A percentile compares a stretch with the other conserved stretches of the same genome.
These are phyloP conservation scores for Pseudogymnoascus sp. DNA, from an alignment of 2,329 filamentous ascomycete species.

Conservation along the genomic window DNA sequence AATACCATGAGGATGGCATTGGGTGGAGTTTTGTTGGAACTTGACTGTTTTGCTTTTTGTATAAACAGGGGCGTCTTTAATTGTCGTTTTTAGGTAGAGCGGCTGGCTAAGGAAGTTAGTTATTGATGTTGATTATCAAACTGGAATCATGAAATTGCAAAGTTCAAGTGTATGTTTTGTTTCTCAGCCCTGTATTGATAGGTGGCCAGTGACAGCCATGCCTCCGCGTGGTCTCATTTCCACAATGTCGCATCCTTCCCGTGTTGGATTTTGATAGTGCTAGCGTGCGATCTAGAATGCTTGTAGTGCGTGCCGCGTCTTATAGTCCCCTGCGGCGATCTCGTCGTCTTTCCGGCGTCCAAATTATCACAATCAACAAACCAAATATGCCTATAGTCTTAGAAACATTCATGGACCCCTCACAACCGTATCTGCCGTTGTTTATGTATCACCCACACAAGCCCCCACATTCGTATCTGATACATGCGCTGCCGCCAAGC, in stretches of 20 bases:
- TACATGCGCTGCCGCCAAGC: background rate
- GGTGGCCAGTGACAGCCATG: constrained; percentile 4
- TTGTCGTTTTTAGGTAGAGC: background rate
- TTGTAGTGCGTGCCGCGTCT: background rate
- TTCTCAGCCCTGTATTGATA: background rate
- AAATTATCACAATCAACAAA: constrained; percentile 5
- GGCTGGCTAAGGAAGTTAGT: background rate
- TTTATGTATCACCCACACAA: background rate
- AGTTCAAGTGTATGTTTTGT: background rate
- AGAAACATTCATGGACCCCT: background rate
- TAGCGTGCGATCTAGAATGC: background rate
- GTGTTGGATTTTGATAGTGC: background rate
- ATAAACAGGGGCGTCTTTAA: constrained; percentile 6
- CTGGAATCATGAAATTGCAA: background rate
- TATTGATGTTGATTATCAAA: background rate
- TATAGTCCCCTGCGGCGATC: background rate
- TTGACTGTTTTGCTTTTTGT: constrained; percentile 1
- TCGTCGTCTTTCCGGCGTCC: background rate
- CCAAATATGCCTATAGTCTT: background rate
- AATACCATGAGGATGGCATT: constrained; percentile 10
- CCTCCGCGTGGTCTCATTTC: background rate
- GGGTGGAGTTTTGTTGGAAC: constrained; percentile 4
- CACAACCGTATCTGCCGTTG: background rate
- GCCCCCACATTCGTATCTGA: background rate
- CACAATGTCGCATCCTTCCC: constrained; percentile 1